Base-by-base conservation (phyloP, 2,329 filamentous ascomycete species). In the Hymenoscyphus infarciens region DNA sequence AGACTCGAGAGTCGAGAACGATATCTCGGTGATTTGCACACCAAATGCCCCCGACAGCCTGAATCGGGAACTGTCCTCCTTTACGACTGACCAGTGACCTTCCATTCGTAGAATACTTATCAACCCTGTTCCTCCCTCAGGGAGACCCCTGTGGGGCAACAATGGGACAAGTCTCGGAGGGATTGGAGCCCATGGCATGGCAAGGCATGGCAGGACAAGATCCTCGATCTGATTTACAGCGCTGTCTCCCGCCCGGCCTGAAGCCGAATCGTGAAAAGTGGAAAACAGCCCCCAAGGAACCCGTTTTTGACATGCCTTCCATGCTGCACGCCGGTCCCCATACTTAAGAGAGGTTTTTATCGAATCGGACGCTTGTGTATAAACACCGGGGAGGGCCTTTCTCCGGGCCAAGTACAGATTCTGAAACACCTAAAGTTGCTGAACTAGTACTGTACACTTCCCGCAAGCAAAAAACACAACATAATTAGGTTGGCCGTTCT, bases 21-120 rank as follows among this genome's bases (percentile, higher is more conserved):
- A 55, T 27, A 35, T 29, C 55, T 57, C 55, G 55, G 55, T 57
- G 55, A 57, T 57, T 57, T 57, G 55, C 22, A 39, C 29, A 15
- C 5, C 8, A 13, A 57, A 57, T 39, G 55, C 33, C 29, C 27
- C 55, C 55, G 55, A 57, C 16, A 57, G 31, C 55, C 55, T 57
- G 55, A 57, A 57, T 39, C 31, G 31, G 55, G 55, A 38, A 22
- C 19, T 13, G 8, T 16, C 31, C 29, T 57, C 35, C 55, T 15
- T 22, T 5, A 56, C 19, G 7, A 31, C 19, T 54, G 52, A 54
- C 53, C 53, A 31, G 7, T 54, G 52, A 54, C 53, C 53, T 55
- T 27, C 53, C 53, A 29, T 33, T 33, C 15, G 22, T 31, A 31
- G 53, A 35, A 38, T 38, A n/a, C n/a, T n/a, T n/a, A n/a, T 38